Evolutionary conservation across 108 stramenopile genomes (phyloP), one percentile per base, ranked within the genome.

Genomic region (Cyclotella choctawhatcheeana): DNA sequence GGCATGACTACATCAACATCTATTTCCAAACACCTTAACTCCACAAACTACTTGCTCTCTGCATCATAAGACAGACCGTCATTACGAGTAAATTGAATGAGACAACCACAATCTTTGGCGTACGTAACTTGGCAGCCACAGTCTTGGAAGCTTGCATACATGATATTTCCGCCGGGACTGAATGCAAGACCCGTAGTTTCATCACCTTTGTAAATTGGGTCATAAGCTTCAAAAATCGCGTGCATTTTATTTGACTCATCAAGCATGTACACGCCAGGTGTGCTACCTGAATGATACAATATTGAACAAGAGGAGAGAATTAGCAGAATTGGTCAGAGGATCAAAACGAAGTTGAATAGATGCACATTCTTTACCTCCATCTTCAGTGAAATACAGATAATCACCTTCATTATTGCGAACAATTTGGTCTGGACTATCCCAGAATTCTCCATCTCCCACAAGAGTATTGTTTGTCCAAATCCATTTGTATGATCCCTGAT

Each of bases 171-270:
- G 71, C 88, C 79, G 2, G 89, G 89, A 55, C 81, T 83, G 52
- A 93, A 90, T 10, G 89, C 85, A 17, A 93, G 43, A 12, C 92
- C 92, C 13, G 89, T 88, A 14, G 89, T 93, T 50, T 90, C 92
- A 63, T 81, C 73, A 3, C 72, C 71, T 16, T 22, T 37, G 33
- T 73, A 73, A 30, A 54, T 31, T 8, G 37, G 31, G 31, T 56
- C 52, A 31, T 51, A 50, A 17, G 73, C 75, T 32, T 84, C 81
- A 72, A 88, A 79, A 20, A 84, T 84, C 14, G 77, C 69, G 48
- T 76, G 81, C n/a, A 67, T 55, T 3, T 54, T 76, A 1, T 52
- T 58, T 20, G 34, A 29, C 0, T 26, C 30, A 44, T 84, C 66
- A 43, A 86, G 54, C 3, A 48, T 64, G 56, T 83, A 82, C 2